Evolutionary conservation across 176 grass and related monocot species (phyloP).

Genomic region (Chloris gayana): DNA sequence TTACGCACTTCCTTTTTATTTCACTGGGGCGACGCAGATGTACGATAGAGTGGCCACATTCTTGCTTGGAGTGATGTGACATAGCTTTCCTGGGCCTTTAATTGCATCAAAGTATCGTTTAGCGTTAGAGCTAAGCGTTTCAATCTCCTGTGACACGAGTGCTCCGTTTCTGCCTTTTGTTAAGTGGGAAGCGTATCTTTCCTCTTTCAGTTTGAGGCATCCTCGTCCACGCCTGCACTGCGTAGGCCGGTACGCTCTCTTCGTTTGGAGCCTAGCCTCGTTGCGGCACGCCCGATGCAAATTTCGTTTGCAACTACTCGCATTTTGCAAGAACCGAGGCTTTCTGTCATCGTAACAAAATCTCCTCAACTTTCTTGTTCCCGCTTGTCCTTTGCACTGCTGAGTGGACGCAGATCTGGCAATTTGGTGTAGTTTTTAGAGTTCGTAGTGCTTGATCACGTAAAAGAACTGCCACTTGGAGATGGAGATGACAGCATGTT

Average conservation of each 20-base stretch:
- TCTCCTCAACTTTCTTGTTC: constrained; percentile 25
- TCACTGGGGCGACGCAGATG: background rate
- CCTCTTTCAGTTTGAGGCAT: background rate
- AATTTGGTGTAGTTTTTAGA: background rate
- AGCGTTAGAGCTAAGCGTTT: background rate
- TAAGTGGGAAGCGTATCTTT: background rate
- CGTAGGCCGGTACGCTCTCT: background rate
- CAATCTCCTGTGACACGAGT: constrained; percentile 4
- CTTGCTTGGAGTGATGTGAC: background rate
- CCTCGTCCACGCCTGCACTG: background rate
- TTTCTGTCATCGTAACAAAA: background rate
- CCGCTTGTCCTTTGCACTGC: constrained; percentile 21
- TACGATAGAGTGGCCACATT: background rate
- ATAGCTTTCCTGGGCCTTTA: background rate
- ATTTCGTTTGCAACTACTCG: constrained; percentile 5
- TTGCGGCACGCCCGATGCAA: background rate
- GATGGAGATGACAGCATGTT: background rate
- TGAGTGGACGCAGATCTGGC: constrained; percentile 17
- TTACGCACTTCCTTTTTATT: background rate
- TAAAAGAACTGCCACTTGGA: constrained; percentile 28
- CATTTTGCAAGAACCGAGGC: constrained; percentile 27
- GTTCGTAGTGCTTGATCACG: background rate
- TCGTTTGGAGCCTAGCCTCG: constrained; percentile 23
- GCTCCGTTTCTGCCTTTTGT: background rate
- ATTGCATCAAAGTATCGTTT: background rate